Percentiles rank a stretch among this genome's conserved stretches.
Evolutionary conservation across 2,329 filamentous ascomycete species (phyloP).

Genomic region (Aureobasidium sp.): DNA sequence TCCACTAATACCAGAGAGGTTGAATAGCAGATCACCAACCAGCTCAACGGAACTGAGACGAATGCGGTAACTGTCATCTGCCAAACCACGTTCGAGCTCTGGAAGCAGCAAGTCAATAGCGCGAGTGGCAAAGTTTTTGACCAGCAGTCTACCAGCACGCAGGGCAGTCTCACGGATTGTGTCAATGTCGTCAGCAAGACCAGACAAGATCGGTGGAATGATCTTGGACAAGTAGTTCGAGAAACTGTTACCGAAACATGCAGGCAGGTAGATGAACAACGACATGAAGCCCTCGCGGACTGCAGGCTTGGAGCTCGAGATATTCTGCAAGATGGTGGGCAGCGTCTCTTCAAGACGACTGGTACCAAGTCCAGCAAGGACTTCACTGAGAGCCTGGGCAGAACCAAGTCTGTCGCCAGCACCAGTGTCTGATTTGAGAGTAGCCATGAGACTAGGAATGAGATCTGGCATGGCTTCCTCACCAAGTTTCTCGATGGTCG

Average conservation of each 20-base stretch:
- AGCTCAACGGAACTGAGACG: slow-evolving; percentile 96
- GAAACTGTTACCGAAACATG: slow-evolving; percentile 98
- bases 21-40: slow-evolving; percentile 94
- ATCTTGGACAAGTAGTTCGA: slow-evolving; percentile 91
- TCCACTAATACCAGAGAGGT: slow-evolving; percentile 86
- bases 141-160: slow-evolving; percentile 83
- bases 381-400: slow-evolving; percentile 91
- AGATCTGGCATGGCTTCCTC: slow-evolving; percentile 95
- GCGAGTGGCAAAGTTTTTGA: slow-evolving; percentile 96
- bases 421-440: slow-evolving; percentile 92
- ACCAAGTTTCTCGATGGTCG: slow-evolving; percentile 94
- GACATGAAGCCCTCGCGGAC: slow-evolving; percentile 99
- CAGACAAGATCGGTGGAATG: slow-evolving; percentile 88
- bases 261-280: slow-evolving; percentile 96
- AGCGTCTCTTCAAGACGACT: slow-evolving; percentile 89
- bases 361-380: slow-evolving; percentile 89
- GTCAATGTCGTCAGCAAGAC: slow-evolving; percentile 91
- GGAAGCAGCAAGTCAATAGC: slow-evolving; percentile 90
- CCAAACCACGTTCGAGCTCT: slow-evolving; percentile 89
- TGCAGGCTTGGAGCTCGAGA: slow-evolving; percentile 79
- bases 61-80: slow-evolving; percentile 96
- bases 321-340: slow-evolving; percentile 93
- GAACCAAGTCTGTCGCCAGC: slow-evolving; percentile 94
- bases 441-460: slow-evolving; percentile 95
- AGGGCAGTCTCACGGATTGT: slow-evolving; percentile 96